These are phyloP conservation scores for Fusarium albidum DNA, from an alignment of 2,329 filamentous ascomycete genomes.

Conservation along the genomic window DNA sequence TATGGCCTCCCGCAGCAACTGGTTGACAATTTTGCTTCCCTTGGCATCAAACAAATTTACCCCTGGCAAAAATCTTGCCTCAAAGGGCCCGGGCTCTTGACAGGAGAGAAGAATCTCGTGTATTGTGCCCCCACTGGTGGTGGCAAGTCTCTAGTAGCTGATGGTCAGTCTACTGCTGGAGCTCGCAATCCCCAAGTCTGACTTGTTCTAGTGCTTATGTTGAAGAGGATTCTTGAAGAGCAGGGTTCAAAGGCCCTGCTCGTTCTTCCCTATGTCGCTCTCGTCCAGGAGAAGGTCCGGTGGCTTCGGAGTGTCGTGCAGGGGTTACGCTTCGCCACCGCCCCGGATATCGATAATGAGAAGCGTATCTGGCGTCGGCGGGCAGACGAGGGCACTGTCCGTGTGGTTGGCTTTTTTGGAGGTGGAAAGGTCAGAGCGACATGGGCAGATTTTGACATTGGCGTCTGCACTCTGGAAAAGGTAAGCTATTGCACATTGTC, in stretches of 20 bases:
- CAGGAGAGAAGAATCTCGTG: conserved; percentile 74
- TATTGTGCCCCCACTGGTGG: conserved; percentile 83
- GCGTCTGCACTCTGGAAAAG: conserved; percentile 83
- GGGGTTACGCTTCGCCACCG: conserved; percentile 56
- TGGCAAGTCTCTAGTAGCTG: conserved; percentile 79
- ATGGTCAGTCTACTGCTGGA: conserved; percentile 48
- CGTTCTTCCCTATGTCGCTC: conserved; percentile 78
- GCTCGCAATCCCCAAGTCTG: conserved; percentile 12
- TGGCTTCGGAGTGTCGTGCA: conserved; percentile 75
- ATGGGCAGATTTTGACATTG: conserved; percentile 81
- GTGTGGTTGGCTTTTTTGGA: conserved; percentile 78
- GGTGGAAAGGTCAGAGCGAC: conserved; percentile 72
- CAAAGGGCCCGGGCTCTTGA: conserved; percentile 70
- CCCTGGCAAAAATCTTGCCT: conserved; percentile 83
- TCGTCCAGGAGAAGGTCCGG: conserved; percentile 81
- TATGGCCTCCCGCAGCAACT: conserved; percentile 70
- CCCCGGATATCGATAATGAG: conserved; percentile 45
- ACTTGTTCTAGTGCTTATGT: conserved; percentile 66
- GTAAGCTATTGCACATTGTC: conserved; percentile 24
- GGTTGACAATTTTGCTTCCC: conserved; percentile 68
- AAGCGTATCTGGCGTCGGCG: conserved; percentile 61
- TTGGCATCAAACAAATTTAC: conserved; percentile 79
- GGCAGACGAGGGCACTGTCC: conserved; percentile 65
- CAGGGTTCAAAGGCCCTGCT: conserved; percentile 73
- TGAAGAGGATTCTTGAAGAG: conserved; percentile 73